phyloP scores from a whole-genome alignment of 257 asterid species.

The Solanum chiquidenum region DNA sequence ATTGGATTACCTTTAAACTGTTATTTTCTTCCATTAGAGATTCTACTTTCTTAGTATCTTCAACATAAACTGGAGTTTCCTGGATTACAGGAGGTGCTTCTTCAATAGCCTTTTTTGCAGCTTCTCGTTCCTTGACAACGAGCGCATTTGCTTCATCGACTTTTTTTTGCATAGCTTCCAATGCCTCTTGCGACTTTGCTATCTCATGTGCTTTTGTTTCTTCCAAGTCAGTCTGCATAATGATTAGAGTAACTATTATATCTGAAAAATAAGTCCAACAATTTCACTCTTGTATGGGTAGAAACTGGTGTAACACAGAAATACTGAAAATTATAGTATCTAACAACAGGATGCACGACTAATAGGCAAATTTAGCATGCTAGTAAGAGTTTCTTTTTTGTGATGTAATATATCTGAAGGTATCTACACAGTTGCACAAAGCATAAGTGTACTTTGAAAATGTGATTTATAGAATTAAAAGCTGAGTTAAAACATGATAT shows the following conservation, averaged over 20 bases:
- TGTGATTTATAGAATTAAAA: neutral
- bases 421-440: neutral
- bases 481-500: neutral
- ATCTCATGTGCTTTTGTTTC: slow-evolving; percentile 78
- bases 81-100: slow-evolving; percentile 93
- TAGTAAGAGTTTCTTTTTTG: neutral
- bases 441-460: neutral
- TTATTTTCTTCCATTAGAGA: slow-evolving; percentile 60
- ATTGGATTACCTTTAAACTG: slow-evolving; percentile 51
- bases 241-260: neutral
- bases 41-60: slow-evolving; percentile 76
- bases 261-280: neutral
- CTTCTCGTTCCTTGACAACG: slow-evolving; percentile 69
- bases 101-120: slow-evolving; percentile 80
- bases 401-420: neutral
- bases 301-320: neutral
- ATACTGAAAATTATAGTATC: neutral
- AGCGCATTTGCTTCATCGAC: slow-evolving; percentile 66
- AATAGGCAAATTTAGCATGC: neutral
- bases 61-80: slow-evolving; percentile 82
- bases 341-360: neutral
- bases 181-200: slow-evolving; percentile 49
- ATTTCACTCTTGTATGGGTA: neutral
- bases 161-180: slow-evolving; percentile 70
- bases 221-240: slow-evolving; percentile 80